Conservation (phyloP, 345 rosid species). For the Euclidium syriacum region DNA sequence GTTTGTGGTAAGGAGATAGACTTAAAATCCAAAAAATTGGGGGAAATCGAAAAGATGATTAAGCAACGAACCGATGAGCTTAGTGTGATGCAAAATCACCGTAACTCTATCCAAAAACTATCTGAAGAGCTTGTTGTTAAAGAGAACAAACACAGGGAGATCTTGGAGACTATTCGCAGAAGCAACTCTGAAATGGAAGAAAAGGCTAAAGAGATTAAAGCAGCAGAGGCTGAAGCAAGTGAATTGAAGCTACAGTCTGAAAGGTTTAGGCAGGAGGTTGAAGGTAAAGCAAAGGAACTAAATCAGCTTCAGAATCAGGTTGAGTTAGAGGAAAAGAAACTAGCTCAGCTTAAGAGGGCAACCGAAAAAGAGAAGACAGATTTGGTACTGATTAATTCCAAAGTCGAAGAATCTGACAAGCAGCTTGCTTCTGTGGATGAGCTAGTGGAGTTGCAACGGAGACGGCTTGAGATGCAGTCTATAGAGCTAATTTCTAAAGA, state of each 20-base stretch:
- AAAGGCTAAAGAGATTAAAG: not conserved
- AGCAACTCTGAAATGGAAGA: conserved; percentile 8
- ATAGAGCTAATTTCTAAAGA: not conserved
- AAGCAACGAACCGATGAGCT: not conserved
- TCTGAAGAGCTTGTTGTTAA: not conserved
- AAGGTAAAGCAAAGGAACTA: conserved; percentile 10
- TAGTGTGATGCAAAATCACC: not conserved
- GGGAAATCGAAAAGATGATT: not conserved
- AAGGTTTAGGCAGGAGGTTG: conserved; percentile 2
- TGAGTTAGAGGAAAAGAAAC: not conserved
- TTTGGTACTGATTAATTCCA: not conserved
- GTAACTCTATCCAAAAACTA: not conserved
- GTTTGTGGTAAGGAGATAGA: not conserved
- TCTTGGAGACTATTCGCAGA: conserved; percentile 9
- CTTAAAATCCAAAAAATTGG: conserved; percentile 4
- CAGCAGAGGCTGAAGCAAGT: not conserved
- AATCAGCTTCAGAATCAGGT: conserved; percentile 2
- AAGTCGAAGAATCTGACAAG: not conserved
- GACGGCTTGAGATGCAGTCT: not conserved
- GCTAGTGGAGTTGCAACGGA: not conserved
- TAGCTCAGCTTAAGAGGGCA: not conserved
- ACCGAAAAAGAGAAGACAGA: not conserved
- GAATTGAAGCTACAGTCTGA: not conserved
- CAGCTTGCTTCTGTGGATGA: conserved; percentile 1
- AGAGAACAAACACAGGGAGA: conserved; percentile 4